Evolutionary conservation across 495 filamentous ascomycete species (phyloP), one percentile per base, ranked within the genome.

Genomic region (Lentithecium fluviatile): DNA sequence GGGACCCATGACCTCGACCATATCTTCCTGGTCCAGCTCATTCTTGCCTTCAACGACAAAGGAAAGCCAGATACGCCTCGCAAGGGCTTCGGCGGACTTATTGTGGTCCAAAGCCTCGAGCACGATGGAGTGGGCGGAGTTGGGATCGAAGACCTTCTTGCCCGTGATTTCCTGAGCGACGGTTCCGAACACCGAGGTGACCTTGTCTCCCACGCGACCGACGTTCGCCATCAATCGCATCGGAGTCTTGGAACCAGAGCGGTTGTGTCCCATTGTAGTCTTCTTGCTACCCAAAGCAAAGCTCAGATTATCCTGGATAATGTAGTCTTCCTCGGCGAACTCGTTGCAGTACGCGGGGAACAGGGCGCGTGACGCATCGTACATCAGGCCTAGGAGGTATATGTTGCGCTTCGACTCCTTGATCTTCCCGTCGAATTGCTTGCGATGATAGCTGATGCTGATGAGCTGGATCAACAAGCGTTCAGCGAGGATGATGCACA

Each of bases 41-140:
- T 95, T 88, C 42, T 85, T 84, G 45, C 89, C 93, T 72, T 97
- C 92, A 15, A 91, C 83, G 11, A 97, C 94, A 70, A 97, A 97
- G 1, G 91, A 96, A 90, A 96, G 96, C 94, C 94, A 98, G 58
- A 98, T 84, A 71, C 94, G 86, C 62, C 84, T 86, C 6, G 91
- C 94, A 60, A 98, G 75, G 24, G 93, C 94, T 74, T 96, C 93
- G 2, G 91, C 88, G 21, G 88, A 88, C 38, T 80, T 78, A 40
- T 83, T 84, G 66, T 88, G 91, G 70, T 95, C 92, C 52, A 98
- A 79, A 2, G 93, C 94, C 65, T 95, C 83, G 10, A 95, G 78
- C 3, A 97, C 90, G 47, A 96, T 83, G 1, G 90, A 91, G 71
- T 96, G 91, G 2, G 92, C 87, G 0, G 89, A 86, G 52, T 85